Evolutionary conservation across 169 alveolate genomes (phyloP), one percentile per base, ranked within the genome.

Genomic region (Plasmodium falciparum): DNA sequence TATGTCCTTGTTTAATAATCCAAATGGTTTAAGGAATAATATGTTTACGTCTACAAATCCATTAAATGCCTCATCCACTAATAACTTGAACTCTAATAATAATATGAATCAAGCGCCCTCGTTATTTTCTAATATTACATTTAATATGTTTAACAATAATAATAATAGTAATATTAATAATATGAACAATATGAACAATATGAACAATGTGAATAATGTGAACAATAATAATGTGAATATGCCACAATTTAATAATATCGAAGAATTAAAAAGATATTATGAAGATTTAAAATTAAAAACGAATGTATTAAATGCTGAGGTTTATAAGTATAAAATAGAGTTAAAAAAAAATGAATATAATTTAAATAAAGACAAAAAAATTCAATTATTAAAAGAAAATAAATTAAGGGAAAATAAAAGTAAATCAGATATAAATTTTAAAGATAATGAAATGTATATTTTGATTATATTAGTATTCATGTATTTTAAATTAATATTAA

Each of bases 401-500:
- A 86, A 86, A 72, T 6, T 86, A 56, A 49, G 88, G 17, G 75
- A 86, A 12, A 26, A 26, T 2, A 86, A 86, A 67, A 59, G 88
- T 12, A 86, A 67, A 43, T 61, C 92, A 12, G 92, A 86, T 52
- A 86, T 86, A 13, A 70, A 86, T 22, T 86, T 86, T 13, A 72
- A 62, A 24, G 92, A 86, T 17, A 86, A 50, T 20, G 92, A 86
- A 72, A 86, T 86, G 92, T 86, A 71, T 47, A 49, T 86, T 2
- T 20, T 86, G 24, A 86, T 86, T 24, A 17, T 86, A 17, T 39
- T 86, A 29, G 92, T 86, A 1, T 86, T 86, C 61, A 86, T 86
- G 59, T 86, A 86, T 58, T 86, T 86, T 72, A 86, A 72, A 22
- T 22, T 86, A 67, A 70, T 86, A 11, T 24, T 86, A 33, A 86